These are phyloP conservation scores for Fennellomyces sp. DNA, from an alignment of 371 early-diverging fungal genomes.

Conservation along the genomic window DNA sequence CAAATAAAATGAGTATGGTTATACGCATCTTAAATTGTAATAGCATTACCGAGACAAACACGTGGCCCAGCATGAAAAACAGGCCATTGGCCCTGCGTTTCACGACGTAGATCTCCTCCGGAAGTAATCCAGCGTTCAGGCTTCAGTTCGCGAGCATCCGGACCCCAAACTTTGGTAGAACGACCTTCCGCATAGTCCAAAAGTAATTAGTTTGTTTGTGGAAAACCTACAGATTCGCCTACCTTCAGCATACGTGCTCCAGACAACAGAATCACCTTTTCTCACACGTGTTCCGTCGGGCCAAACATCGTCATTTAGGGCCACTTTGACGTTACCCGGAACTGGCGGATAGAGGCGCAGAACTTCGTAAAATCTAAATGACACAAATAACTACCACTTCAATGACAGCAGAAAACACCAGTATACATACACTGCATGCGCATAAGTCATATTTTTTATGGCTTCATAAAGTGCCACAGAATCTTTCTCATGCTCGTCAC, in stretches of 20 bases:
- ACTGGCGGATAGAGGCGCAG: conserved; percentile 77
- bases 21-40: neutral
- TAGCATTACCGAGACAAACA: conserved; percentile 10
- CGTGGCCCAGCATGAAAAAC: conserved; percentile 59
- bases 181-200: conserved; percentile 61
- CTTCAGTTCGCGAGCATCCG: conserved; percentile 56
- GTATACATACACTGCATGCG: conserved; percentile 56
- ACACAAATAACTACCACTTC: neutral
- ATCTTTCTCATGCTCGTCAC: conserved; percentile 32
- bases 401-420: neutral
- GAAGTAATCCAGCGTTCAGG: conserved; percentile 60
- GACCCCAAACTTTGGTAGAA: conserved; percentile 56
- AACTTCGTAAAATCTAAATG: conserved; percentile 52
- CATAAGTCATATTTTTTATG: conserved; percentile 52
- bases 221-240: too few species aligned
- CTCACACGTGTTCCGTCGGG: conserved; percentile 68
- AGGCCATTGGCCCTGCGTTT: conserved; percentile 34
- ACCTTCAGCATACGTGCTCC: conserved; percentile 53
- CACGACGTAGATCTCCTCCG: conserved; percentile 25
- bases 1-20: conserved; percentile 28
- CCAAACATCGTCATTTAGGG: conserved; percentile 64
- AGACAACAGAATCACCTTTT: conserved; percentile 54
- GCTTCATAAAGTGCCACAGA: conserved; percentile 40
- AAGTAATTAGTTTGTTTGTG: too few species aligned
- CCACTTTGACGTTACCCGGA: conserved; percentile 65